Evolutionary conservation across 441 rosid species (phyloP).

Genomic region (Adansonia madagascariensis): DNA sequence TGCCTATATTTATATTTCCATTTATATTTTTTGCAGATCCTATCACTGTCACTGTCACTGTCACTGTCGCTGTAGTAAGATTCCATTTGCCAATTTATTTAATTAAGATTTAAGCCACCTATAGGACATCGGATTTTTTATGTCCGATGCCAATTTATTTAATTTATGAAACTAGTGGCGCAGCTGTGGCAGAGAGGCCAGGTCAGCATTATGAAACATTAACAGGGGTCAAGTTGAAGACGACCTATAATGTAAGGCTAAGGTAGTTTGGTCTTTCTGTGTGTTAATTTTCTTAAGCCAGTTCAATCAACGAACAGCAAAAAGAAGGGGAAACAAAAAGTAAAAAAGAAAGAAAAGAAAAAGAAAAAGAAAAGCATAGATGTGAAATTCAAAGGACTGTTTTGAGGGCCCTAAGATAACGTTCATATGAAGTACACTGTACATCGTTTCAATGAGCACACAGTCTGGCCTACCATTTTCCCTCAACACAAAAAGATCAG

Average conservation of each 20-base stretch:
- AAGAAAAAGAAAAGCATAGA: not conserved
- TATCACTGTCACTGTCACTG: slow-evolving; percentile 10
- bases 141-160: not conserved
- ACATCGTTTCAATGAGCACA: not conserved
- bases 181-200: not conserved
- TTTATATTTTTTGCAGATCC: not conserved
- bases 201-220: not conserved
- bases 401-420: not conserved
- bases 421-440: slow-evolving; percentile 21
- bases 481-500: not conserved
- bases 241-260: slow-evolving; percentile 22
- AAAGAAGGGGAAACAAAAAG: not conserved
- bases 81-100: slow-evolving; percentile 20
- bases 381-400: slow-evolving; percentile 1
- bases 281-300: not conserved
- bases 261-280: not conserved
- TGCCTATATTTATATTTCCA: not conserved
- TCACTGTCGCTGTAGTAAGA: not conserved
- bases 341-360: not conserved
- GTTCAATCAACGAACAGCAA: not conserved
- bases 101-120: not conserved
- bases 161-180: not conserved
- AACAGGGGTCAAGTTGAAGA: slow-evolving; percentile 27
- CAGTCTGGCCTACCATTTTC: slow-evolving; percentile 17
- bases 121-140: not conserved